Evolutionary conservation across 108 stramenopile genomes (phyloP).

Genomic region (Nannochloropsis granulata): DNA sequence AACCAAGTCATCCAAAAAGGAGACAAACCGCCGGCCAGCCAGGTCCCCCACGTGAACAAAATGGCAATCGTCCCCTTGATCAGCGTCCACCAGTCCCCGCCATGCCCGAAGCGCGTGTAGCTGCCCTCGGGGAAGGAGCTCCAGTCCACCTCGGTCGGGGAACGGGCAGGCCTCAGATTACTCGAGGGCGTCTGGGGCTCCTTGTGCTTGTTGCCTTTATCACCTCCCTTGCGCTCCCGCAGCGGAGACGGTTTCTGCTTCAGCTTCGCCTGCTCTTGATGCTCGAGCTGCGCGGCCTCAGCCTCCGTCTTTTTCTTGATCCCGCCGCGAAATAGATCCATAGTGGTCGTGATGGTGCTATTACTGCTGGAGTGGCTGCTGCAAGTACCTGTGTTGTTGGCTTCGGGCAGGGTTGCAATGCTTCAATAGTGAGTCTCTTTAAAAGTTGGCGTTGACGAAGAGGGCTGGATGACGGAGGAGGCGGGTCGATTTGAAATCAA

Average conservation of each 20-base stretch:
- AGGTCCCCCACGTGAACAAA: background rate
- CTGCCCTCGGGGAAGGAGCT: background rate
- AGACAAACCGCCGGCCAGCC: background rate
- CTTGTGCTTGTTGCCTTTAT: background rate
- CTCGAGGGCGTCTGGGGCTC: background rate
- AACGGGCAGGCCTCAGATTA: background rate
- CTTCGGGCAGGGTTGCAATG: too few relatives aligned
- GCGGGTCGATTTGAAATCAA: too few relatives aligned
- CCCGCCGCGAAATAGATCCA: too few relatives aligned
- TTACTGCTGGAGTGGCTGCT: too few relatives aligned
- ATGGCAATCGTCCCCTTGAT: background rate
- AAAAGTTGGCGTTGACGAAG: too few relatives aligned
- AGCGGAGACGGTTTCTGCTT: background rate
- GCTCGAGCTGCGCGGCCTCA: too few relatives aligned
- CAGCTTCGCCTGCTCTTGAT: background rate
- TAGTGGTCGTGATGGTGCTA: too few relatives aligned
- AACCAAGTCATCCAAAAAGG: background rate
- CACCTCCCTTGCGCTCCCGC: background rate
- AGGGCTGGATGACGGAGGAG: too few relatives aligned
- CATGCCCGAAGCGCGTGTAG: background rate
- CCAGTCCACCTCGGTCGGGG: background rate
- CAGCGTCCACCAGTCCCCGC: background rate
- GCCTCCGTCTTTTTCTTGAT: too few relatives aligned
- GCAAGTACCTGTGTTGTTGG: too few relatives aligned
- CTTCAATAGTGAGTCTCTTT: too few relatives aligned